phyloP scores from a whole-genome alignment of 2,329 filamentous ascomycete species.

The Exophiala xenobiotica region DNA sequence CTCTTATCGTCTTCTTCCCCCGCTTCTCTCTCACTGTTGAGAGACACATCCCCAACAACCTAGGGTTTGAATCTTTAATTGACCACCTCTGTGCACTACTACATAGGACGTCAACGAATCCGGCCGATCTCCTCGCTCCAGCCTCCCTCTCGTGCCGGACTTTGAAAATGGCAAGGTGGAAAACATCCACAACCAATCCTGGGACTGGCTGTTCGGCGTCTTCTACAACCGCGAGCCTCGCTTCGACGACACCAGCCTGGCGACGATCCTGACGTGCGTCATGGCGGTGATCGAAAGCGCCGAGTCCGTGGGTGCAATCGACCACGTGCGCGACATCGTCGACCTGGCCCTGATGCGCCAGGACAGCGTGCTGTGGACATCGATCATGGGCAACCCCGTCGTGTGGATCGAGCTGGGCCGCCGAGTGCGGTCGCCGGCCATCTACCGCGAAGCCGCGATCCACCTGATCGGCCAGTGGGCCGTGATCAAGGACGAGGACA shows the following conservation, averaged over 20 bases:
- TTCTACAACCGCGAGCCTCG: conserved; percentile 47
- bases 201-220: conserved; percentile 46
- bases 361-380: conserved; percentile 47
- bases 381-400: conserved; percentile 44
- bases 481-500: conserved; percentile 23
- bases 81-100: not conserved
- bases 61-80: not conserved
- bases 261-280: conserved; percentile 41
- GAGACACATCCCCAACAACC: not conserved
- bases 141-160: conserved; percentile 26
- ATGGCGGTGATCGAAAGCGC: conserved; percentile 46
- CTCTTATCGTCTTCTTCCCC: not conserved
- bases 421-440: conserved; percentile 47
- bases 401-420: conserved; percentile 48
- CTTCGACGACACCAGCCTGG: conserved; percentile 43
- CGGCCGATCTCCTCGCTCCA: conserved; percentile 31
- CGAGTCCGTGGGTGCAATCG: conserved; percentile 47
- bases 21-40: not conserved
- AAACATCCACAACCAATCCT: conserved; percentile 34
- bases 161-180: conserved; percentile 38
- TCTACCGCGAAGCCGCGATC: conserved; percentile 37
- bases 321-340: conserved; percentile 45
- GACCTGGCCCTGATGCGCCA: conserved; percentile 50
- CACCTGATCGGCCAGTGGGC: conserved; percentile 38
- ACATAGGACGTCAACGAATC: conserved; percentile 38